Evolutionary conservation across 345 rosid genomes (phyloP), one percentile per base, ranked within the genome.

Genomic region (Noccaea caerulescens): DNA sequence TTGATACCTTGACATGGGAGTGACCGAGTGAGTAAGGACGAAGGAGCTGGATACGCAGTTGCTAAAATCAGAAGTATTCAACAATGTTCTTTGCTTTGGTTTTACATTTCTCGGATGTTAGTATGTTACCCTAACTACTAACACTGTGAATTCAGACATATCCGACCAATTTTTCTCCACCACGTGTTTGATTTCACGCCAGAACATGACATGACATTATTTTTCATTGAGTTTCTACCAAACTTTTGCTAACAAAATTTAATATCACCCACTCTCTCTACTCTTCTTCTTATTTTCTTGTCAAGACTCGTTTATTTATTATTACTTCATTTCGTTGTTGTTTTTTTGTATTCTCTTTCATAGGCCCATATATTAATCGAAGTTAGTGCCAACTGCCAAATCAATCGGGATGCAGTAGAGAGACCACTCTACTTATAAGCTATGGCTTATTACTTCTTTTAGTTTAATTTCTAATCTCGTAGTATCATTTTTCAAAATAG

Each of bases 241-340:
- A 75, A 75, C 79, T 68, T 75, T 75, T 59, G 12, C 38, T 7
- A 61, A 61, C 73, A 12, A 75, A 44, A 75, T 75, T 75, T 61
- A 68, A 45, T 75, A 53, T 38, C 44, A 60, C 61, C 47, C 23
- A 43, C 56, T 43, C n/a, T 43, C 20, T 23, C 20, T 23, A 27
- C 30, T 27, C 30, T 27, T 27, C 30, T 8, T 41, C 20, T 6
- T 23, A 12, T 23, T 3, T 13, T 43, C 20, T 10, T 30, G 57
- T 64, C 69, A 63, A 66, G 59, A 38, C 14, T 34, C 45, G n/a
- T 50, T n/a, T 56, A 18, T 58, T 67, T 74, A 74, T 43, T 74
- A 74, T 34, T 20, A 67, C 49, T 52, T 38, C 27, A 13, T 25
- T 60, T 51, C 6, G 18, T n/a, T 32, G 30, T 4, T 23, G 2